Evolutionary conservation across 2,329 filamentous ascomycete genomes (phyloP).

Genomic region (Tolypocladium endophyticum): DNA sequence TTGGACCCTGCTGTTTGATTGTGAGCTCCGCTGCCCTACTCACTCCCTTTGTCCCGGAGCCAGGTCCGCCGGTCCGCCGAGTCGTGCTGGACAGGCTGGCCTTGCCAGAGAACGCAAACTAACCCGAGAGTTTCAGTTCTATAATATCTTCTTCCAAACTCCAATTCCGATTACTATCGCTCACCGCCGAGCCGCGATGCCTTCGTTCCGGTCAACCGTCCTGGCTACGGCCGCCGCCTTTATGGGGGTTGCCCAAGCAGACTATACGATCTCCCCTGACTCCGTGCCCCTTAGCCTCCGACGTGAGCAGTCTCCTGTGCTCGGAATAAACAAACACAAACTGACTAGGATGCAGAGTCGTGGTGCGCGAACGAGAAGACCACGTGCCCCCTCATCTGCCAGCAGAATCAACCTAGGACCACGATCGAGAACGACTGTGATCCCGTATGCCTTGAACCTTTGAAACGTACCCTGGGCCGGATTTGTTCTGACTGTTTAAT

Average conservation of each 20-base stretch:
- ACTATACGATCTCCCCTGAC: conserved; percentile 52
- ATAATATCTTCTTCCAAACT: background rate
- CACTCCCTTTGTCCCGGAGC: background rate
- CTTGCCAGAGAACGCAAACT: background rate
- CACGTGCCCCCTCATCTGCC: conserved; percentile 63
- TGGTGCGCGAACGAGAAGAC: conserved; percentile 58
- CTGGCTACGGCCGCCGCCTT: conserved; percentile 45
- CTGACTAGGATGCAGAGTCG: conserved; percentile 27
- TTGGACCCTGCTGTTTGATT: background rate
- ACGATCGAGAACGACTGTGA: conserved; percentile 57
- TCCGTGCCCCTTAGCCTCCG: conserved; percentile 42
- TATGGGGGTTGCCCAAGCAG: conserved; percentile 39
- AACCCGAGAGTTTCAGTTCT: background rate
- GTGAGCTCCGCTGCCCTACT: background rate
- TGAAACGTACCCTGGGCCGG: background rate
- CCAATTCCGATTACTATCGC: background rate
- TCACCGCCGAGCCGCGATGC: conserved; percentile 31
- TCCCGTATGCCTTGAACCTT: conserved; percentile 32
- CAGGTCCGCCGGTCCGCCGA: background rate
- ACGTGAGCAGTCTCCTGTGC: conserved; percentile 28
- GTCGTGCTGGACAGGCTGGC: no score
- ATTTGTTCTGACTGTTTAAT: background rate
- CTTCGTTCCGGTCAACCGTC: conserved; percentile 40
- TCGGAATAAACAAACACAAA: background rate
- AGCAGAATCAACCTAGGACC: conserved; percentile 41